Base-by-base conservation (phyloP, 2,329 filamentous ascomycete species). In the Aspergillaceae sp. region DNA sequence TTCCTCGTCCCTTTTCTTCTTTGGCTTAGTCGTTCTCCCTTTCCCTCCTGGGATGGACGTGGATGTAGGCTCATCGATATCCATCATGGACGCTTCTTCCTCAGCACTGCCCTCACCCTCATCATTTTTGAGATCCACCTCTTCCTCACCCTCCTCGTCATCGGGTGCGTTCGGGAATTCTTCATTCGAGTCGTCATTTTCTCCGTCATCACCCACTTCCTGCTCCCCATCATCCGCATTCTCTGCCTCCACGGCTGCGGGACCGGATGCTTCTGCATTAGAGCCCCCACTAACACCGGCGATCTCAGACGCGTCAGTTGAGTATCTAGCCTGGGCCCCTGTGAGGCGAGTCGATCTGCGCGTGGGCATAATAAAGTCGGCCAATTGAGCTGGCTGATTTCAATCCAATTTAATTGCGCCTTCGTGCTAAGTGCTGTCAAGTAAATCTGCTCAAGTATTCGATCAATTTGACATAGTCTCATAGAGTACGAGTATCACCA, bases 261-360 rank as follows among this genome's bases (percentile, higher is more conserved):
- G 10, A n/a, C 4, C 5, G 41, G 7, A 3, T 27, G 19, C 51
- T 32, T 56, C 54, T 6, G 58, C 8, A 38, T 55, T 55, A 6
- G 59, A 62, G 2, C 56, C 56, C 40, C 60, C 62, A 35, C 56
- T 63, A 3, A 70, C 51, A 3, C 62, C 65, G 29, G 58, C 58
- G 3, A 52, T 49, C 46, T 61, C 57, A 43, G 69, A 66, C 9
- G 61, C 56, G 50, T 70, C 68, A 41, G 60, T 48, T 19, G 59
- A 58, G 46, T 69, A 69, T 35, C 56, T 61, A 7, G 58, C 56
- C 45, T 45, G 58, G n/a, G 56, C 48, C 29, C 60, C 56, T 41
- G 55, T 56, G n/a, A 55, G 48, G 49, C 67, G 67, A 40, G 51
- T 57, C 19, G 66, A 67, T 49, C 65, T 63, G 53, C 66, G 64